These are phyloP conservation scores for Byssochlamys sp. DNA, from an alignment of 2,329 filamentous ascomycete genomes.

Conservation along the genomic window DNA sequence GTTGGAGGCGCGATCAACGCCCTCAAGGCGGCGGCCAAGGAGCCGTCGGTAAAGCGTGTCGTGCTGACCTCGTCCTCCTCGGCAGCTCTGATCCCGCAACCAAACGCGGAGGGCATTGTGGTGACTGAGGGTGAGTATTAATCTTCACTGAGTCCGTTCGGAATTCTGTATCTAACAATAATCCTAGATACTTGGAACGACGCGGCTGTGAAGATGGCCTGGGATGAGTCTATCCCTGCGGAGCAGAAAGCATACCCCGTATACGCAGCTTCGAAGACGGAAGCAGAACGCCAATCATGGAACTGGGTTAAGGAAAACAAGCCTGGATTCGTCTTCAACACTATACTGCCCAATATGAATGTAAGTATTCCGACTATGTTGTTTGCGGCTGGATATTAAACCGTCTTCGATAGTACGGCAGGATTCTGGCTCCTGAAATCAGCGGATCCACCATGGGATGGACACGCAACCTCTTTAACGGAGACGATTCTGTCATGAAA, in stretches of 20 bases:
- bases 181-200: slow-evolving; percentile 11
- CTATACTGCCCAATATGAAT: slow-evolving; percentile 23
- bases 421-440: not conserved
- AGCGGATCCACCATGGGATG: not conserved
- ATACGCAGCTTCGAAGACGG: slow-evolving; percentile 41
- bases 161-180: not conserved
- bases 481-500: not conserved
- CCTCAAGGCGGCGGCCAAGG: slow-evolving; percentile 21
- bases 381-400: not conserved
- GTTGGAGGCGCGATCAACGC: slow-evolving; percentile 28
- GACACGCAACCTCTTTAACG: not conserved
- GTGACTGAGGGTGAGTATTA: slow-evolving; percentile 1
- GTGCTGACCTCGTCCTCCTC: slow-evolving; percentile 6
- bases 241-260: slow-evolving; percentile 17
- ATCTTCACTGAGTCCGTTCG: not conserved
- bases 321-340: slow-evolving; percentile 34
- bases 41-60: slow-evolving; percentile 3
- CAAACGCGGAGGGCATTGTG: slow-evolving; percentile 3
- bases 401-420: not conserved
- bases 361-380: slow-evolving; percentile 9
- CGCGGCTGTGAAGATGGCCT: slow-evolving; percentile 23
- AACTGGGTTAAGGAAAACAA: slow-evolving; percentile 36
- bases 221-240: slow-evolving; percentile 19
- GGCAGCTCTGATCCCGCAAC: not conserved
- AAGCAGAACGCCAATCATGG: slow-evolving; percentile 39